phyloP scores from a whole-genome alignment of 179 eudicot genomes.

The Drosera spatulata region DNA sequence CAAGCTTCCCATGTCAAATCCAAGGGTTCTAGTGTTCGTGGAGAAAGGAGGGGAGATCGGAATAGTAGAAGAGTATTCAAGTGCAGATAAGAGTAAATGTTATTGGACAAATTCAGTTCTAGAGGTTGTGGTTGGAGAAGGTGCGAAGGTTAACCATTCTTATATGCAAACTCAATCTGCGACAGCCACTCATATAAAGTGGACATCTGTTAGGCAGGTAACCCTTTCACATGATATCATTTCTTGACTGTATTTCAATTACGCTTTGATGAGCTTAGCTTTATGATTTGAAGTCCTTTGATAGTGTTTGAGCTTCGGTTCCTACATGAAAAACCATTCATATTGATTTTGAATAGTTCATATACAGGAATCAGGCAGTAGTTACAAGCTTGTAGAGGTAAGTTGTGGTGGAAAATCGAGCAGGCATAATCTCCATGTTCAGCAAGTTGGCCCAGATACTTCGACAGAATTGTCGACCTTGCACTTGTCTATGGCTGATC shows the following conservation, averaged over 20 bases:
- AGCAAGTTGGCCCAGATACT: slow-evolving; percentile 87
- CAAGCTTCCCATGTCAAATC: slow-evolving; percentile 65
- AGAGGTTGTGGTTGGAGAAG: slow-evolving; percentile 69
- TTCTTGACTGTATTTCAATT: not conserved
- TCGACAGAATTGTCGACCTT: slow-evolving; percentile 76
- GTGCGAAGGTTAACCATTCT: slow-evolving; percentile 68
- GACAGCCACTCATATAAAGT: slow-evolving; percentile 85
- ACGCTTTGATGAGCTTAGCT: not conserved
- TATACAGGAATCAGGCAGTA: slow-evolving; percentile 69
- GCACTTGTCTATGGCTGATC: slow-evolving; percentile 58
- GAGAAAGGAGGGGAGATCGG: slow-evolving; percentile 89
- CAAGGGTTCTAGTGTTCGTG: slow-evolving; percentile 79
- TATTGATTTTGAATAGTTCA: not conserved
- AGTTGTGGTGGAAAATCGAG: slow-evolving; percentile 92
- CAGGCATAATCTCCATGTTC: slow-evolving; percentile 85
- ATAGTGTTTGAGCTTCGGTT: not conserved
- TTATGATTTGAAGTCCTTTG: not conserved
- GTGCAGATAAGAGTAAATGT: slow-evolving; percentile 47
- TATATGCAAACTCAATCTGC: slow-evolving; percentile 77
- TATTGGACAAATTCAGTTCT: slow-evolving; percentile 88
- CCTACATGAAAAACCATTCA: not conserved
- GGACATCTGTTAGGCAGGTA: slow-evolving; percentile 94
- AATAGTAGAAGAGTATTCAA: slow-evolving; percentile 66
- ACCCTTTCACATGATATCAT: not conserved
- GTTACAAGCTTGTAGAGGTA: slow-evolving; percentile 71